Evolutionary conservation across 192 early-diverging fungal species (phyloP).

Genomic region (Linnemannia elongata): DNA sequence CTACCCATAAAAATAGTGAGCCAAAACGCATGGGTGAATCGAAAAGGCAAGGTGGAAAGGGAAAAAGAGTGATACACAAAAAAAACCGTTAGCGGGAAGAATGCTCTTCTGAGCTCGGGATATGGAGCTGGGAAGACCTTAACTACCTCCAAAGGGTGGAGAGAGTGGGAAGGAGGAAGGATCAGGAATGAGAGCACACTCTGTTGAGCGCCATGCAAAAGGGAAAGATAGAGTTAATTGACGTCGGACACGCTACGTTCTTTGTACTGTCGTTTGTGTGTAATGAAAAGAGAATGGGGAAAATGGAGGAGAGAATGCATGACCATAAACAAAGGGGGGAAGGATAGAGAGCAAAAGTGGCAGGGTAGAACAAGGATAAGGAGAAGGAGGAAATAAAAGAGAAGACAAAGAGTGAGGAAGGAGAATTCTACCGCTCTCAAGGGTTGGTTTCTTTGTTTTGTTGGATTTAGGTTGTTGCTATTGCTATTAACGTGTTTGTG

Average conservation of each 20-base stretch:
- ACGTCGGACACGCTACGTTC: not conserved
- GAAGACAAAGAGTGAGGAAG: no score
- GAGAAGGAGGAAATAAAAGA: not conserved
- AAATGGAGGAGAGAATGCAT: no score
- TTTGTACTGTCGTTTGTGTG: not conserved
- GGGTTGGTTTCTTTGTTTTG: no score
- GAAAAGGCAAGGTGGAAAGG: not conserved
- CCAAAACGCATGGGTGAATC: constrained; percentile 1
- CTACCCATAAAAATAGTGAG: constrained; percentile 2
- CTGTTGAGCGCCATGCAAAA: not conserved
- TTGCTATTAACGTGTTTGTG: no score
- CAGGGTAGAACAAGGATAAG: not conserved
- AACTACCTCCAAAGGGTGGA: not conserved
- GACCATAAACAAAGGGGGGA: not conserved
- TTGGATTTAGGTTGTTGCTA: no score
- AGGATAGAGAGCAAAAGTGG: not conserved
- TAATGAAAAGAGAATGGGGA: not conserved
- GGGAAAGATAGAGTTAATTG: constrained; percentile 5
- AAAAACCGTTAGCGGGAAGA: not conserved
- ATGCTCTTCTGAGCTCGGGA: not conserved
- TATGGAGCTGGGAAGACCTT: not conserved
- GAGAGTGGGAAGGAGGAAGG: not conserved
- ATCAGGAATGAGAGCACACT: not conserved
- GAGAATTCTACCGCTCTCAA: no score
- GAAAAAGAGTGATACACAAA: not conserved